Evolutionary conservation across 768 basidiomycete species (phyloP).

Genomic region (Heimioporus sp.): DNA sequence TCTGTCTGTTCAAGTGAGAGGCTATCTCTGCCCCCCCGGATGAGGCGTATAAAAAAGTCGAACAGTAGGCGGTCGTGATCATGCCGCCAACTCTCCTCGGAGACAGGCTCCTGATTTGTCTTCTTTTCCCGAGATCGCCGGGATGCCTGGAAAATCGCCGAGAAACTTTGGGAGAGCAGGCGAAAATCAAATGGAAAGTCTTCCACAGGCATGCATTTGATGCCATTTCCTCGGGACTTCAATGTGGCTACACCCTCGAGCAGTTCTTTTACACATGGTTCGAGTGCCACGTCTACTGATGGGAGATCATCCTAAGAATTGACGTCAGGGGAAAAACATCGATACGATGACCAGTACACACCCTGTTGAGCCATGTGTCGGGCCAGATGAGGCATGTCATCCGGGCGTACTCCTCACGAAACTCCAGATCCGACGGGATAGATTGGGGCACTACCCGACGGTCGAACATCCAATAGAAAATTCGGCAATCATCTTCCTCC

Average conservation of each 20-base stretch:
- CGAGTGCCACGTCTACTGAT: constrained; percentile 7
- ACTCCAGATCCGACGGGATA: background rate
- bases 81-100: constrained; percentile 4
- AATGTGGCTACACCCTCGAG: background rate
- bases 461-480: constrained; percentile 13
- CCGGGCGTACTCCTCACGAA: background rate
- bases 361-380: constrained; percentile 3
- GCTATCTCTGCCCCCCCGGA: background rate
- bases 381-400: constrained; percentile 11
- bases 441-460: constrained; percentile 5
- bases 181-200: constrained; percentile 5
- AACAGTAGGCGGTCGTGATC: constrained; percentile 9
- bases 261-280: constrained; percentile 4
- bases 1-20: no score
- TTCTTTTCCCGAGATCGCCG: constrained; percentile 7
- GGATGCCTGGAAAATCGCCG: constrained; percentile 10
- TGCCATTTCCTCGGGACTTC: background rate
- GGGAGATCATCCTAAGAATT: constrained; percentile 4
- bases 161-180: constrained; percentile 5
- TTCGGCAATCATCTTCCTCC: background rate
- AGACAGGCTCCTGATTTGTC: background rate
- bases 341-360: background rate
- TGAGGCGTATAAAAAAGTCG: constrained; percentile 8
- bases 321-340: background rate
- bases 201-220: background rate